Evolutionary conservation across 129 eudicot genomes (phyloP), one percentile per base, ranked within the genome.

Genomic region (Flaveria ramosissima): DNA sequence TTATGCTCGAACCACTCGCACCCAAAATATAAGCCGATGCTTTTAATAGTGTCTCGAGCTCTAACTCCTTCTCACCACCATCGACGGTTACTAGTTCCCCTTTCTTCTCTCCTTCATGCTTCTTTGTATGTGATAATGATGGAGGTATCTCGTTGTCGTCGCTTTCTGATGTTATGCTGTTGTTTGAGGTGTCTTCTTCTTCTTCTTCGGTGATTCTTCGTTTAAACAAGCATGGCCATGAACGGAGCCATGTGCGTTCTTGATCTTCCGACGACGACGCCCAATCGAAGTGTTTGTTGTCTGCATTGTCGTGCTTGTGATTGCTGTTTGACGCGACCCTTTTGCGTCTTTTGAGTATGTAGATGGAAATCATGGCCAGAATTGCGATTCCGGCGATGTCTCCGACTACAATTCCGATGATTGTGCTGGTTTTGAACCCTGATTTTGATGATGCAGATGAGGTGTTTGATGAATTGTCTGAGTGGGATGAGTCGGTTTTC

Each of bases 11-110:
- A n/a, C 96, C 96, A 16, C 88, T 83, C 0, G 96, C 97, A 4
- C 99, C 97, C 26, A 95, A 60, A 26, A 95, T 89, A 71, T 87
- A 95, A 1, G 97, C 99, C 26, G 99, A 95, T 45, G 99, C 97
- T 73, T 91, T 95, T 0, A 95, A 89, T 63, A 95, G 78, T 4
- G 92, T 88, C 72, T 95, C 99, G 7, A 91, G 69, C 59, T 95
- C 96, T 0, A 91, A 81, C 77, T 85, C 89, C 36, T 72, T 89
- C 27, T 89, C 96, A 12, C 98, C 98, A 2, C 97, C 97, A 68
- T 91, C 97, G 32, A 95, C 89, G 7, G 96, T 91, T 64, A 95
- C 99, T 1, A 95, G 81, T 41, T 87, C 83, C 53, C 92, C 88
- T 24, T 84, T 82, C 57, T 80, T 80, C 53, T 82, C 85, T 9